Evolutionary conservation across 306 rosid species (phyloP).

Genomic region (Trifolium fragiferum): DNA sequence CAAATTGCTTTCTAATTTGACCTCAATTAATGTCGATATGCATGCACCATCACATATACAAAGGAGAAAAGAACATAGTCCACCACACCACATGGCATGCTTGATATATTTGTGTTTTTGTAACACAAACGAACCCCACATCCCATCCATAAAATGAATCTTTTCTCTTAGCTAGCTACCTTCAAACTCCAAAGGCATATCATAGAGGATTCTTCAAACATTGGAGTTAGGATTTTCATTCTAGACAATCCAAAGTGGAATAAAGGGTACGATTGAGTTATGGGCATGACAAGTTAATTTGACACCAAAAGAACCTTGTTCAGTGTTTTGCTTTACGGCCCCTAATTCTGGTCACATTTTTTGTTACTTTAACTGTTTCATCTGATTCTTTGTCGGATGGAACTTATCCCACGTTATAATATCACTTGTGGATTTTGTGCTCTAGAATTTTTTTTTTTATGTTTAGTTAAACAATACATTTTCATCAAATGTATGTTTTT

Average conservation of each 20-base stretch:
- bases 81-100: constrained; percentile 26
- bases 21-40: background rate
- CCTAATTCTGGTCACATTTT: constrained; percentile 22
- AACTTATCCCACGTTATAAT: background rate
- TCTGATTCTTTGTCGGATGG: constrained; percentile 16
- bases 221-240: constrained; percentile 10
- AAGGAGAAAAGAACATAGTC: background rate
- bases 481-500: too few relatives aligned
- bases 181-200: constrained; percentile 7
- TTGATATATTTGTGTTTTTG: background rate
- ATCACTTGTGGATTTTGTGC: background rate
- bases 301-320: constrained; percentile 19
- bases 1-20: background rate
- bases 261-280: constrained; percentile 26
- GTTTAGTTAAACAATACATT: background rate
- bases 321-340: background rate
- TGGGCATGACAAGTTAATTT: constrained; percentile 14
- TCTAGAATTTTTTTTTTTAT: background rate
- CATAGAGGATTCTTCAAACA: constrained; percentile 33
- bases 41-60: background rate
- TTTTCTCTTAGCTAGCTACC: too few relatives aligned
- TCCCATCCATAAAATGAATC: constrained; percentile 1
- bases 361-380: background rate
- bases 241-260: constrained; percentile 31
- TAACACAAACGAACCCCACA: constrained; percentile 36